These are phyloP conservation scores for Tylopilus balloui DNA, from an alignment of 768 basidiomycete genomes.

Conservation along the genomic window DNA sequence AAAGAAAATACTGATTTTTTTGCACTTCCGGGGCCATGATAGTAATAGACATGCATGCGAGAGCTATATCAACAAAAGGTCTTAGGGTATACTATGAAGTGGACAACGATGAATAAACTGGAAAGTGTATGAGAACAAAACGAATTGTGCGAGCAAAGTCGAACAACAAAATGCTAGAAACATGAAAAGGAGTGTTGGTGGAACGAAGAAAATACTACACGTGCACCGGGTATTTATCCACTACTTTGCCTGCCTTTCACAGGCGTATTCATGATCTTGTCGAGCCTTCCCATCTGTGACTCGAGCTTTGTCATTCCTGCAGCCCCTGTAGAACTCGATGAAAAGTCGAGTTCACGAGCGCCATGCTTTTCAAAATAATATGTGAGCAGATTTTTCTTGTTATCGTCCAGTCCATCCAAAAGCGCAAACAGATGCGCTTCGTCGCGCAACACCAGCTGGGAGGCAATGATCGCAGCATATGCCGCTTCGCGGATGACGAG, in stretches of 20 bases:
- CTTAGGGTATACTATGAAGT: slow-evolving; percentile 8
- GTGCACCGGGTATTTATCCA: slow-evolving; percentile 1
- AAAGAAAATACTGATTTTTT: too few species aligned
- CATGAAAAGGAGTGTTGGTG: background rate
- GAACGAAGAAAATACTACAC: background rate
- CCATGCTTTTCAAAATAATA: slow-evolving; percentile 89
- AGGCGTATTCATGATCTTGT: slow-evolving; percentile 75
- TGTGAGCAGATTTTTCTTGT: slow-evolving; percentile 86
- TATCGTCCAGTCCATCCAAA: slow-evolving; percentile 78
- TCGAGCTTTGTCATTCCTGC: slow-evolving; percentile 65
- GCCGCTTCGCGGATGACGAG: slow-evolving; percentile 83
- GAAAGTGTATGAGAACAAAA: slow-evolving; percentile 13
- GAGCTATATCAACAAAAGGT: slow-evolving; percentile 7
- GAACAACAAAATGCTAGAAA: slow-evolving; percentile 1
- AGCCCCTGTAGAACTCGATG: slow-evolving; percentile 28
- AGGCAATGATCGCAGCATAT: slow-evolving; percentile 76
- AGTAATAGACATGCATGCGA: slow-evolving; percentile 8
- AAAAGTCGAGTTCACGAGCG: slow-evolving; percentile 48
- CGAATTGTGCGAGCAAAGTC: slow-evolving; percentile 9
- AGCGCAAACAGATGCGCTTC: slow-evolving; percentile 80
- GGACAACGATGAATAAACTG: slow-evolving; percentile 10
- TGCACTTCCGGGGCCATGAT: too few species aligned
- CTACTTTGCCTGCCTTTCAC: slow-evolving; percentile 31
- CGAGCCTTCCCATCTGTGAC: slow-evolving; percentile 77
- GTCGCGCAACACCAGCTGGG: slow-evolving; percentile 77